These are phyloP conservation scores for Apiotrichum akiyoshidainum DNA, from an alignment of 1,284 basidiomycete genomes.

Conservation along the genomic window DNA sequence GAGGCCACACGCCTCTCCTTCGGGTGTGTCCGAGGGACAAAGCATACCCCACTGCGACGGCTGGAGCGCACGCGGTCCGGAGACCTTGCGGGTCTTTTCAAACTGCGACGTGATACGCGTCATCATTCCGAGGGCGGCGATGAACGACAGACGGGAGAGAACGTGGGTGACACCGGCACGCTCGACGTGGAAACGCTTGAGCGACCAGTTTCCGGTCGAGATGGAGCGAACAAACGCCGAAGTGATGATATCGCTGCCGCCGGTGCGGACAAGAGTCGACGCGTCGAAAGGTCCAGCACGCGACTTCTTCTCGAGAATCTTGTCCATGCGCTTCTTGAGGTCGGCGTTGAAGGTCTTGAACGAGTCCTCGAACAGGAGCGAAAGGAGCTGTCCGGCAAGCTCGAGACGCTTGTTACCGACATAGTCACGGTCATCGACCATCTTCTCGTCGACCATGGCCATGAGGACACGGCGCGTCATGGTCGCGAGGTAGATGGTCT, in stretches of 20 bases:
- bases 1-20: conserved; percentile 98
- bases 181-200: conserved; percentile 99
- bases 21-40: conserved; percentile 97
- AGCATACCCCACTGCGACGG: conserved; percentile 99
- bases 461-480: conserved; percentile 96
- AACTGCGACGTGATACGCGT: conserved; percentile 98
- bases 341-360: conserved; percentile 99
- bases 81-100: conserved; percentile 98
- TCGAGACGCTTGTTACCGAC: conserved; percentile 99
- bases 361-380: conserved; percentile 93
- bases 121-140: conserved; percentile 99
- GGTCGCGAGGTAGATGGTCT: conserved; percentile 95
- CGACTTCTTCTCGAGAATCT: conserved; percentile 94
- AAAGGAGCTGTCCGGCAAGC: conserved; percentile 92
- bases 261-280: conserved; percentile 57
- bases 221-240: conserved; percentile 96
- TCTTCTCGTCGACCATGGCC: conserved; percentile 93
- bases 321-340: conserved; percentile 94
- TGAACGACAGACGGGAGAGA: conserved; percentile 89
- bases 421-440: conserved; percentile 98
- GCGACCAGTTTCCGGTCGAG: conserved; percentile 97
- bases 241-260: conserved; percentile 76
- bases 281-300: conserved; percentile 95
- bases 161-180: conserved; percentile 98
- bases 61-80: conserved; percentile 93